A percentile compares a stretch with the other conserved stretches of the same genome.
phyloP scores from a whole-genome alignment of 2,329 filamentous ascomycete species.

The Diplocarpon mali region DNA sequence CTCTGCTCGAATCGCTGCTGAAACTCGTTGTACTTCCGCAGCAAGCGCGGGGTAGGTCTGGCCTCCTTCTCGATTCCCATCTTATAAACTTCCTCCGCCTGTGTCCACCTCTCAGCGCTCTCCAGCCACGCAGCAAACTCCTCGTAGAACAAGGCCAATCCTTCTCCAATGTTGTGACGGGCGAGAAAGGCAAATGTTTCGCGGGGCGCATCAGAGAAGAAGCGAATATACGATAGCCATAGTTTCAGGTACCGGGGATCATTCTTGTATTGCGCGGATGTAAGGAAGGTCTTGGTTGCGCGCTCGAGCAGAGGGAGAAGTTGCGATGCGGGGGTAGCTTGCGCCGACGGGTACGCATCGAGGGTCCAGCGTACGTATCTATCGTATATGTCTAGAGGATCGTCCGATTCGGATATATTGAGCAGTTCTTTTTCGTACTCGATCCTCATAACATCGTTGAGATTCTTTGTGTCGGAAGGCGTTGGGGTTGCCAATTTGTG shows the following conservation, averaged over 20 bases:
- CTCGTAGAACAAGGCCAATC: slow-evolving; percentile 86
- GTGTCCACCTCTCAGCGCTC: slow-evolving; percentile 67
- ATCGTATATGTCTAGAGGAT: slow-evolving; percentile 91
- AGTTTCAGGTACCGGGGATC: slow-evolving; percentile 87
- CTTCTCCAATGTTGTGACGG: slow-evolving; percentile 77
- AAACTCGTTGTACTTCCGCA: slow-evolving; percentile 89
- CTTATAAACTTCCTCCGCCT: slow-evolving; percentile 89
- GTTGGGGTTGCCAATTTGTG: slow-evolving; percentile 50
- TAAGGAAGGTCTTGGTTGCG: slow-evolving; percentile 81
- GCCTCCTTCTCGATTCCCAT: slow-evolving; percentile 84
- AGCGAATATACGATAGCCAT: slow-evolving; percentile 87
- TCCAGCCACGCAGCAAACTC: slow-evolving; percentile 94
- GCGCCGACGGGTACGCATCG: slow-evolving; percentile 86
- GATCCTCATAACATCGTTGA: slow-evolving; percentile 68
- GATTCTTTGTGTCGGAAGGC: slow-evolving; percentile 61
- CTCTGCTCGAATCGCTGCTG: slow-evolving; percentile 64
- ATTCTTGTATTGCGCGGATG: slow-evolving; percentile 82
- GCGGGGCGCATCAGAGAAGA: slow-evolving; percentile 87
- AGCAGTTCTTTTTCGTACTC: slow-evolving; percentile 80
- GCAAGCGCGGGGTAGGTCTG: slow-evolving; percentile 64
- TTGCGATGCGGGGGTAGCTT: slow-evolving; percentile 85
- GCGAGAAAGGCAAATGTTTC: slow-evolving; percentile 89
- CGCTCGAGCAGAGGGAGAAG: slow-evolving; percentile 82
- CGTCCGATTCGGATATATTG: slow-evolving; percentile 74
- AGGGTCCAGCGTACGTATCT: slow-evolving; percentile 96